phyloP scores from a whole-genome alignment of 2,329 filamentous ascomycete genomes.

The Talaromyces sp. region DNA sequence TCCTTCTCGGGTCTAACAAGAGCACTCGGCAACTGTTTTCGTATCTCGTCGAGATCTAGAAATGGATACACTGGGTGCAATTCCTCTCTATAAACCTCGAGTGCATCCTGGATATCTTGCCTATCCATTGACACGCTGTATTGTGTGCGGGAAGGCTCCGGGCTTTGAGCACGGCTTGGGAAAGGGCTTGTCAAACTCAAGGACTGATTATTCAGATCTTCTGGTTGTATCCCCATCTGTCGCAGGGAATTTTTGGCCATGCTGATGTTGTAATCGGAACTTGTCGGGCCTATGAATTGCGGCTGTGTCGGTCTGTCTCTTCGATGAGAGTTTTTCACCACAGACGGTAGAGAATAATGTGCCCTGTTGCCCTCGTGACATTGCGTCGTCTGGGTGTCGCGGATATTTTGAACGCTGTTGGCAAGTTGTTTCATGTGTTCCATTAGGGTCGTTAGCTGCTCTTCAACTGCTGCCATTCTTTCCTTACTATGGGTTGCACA shows the following conservation, averaged over 20 bases:
- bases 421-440: neutral
- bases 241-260: conserved; percentile 3
- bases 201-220: neutral
- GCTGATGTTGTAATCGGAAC: neutral
- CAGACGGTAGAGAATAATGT: neutral
- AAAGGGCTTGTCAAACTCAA: neutral
- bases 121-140: neutral
- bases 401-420: neutral
- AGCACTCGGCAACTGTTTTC: neutral
- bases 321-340: neutral
- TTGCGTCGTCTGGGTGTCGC: neutral
- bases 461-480: neutral
- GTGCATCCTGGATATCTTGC: neutral
- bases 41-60: neutral
- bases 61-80: conserved; percentile 2
- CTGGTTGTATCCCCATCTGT: conserved; percentile 7
- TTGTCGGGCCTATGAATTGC: conserved; percentile 12
- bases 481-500: neutral
- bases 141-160: neutral
- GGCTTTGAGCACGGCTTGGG: neutral
- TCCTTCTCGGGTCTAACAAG: neutral
- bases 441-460: neutral
- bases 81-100: conserved; percentile 5
- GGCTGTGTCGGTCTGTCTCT: neutral
- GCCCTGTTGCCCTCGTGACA: neutral